Conservation (phyloP, 2,329 filamentous ascomycete species). For the Trichoderma sp. region DNA sequence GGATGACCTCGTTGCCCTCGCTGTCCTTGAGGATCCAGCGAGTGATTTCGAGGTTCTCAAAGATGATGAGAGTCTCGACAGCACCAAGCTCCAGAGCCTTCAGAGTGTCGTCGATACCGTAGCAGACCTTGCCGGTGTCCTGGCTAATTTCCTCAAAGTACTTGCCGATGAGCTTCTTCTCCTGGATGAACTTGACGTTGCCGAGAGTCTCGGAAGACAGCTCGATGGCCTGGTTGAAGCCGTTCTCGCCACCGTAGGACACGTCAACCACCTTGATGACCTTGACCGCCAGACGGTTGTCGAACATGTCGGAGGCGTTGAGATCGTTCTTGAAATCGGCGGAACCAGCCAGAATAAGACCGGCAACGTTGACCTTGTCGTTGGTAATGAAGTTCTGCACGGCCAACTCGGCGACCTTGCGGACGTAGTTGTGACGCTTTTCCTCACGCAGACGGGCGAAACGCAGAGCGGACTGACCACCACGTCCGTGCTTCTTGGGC, state of each 20-base stretch:
- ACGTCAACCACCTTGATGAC: conserved; percentile 99
- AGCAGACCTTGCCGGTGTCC: conserved; percentile 95
- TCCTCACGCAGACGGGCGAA: conserved; percentile 99
- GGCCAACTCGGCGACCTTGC: conserved; percentile 95
- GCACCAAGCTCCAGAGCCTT: conserved; percentile 96
- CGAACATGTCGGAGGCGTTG: conserved; percentile 96
- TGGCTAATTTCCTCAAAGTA: conserved; percentile 99
- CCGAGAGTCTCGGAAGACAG: conserved; percentile 90
- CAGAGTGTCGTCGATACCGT: conserved; percentile 95
- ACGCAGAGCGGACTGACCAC: conserved; percentile 99
- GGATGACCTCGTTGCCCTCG: conserved; percentile 68
- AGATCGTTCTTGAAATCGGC: conserved; percentile 99
- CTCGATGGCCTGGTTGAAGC: conserved; percentile 99
- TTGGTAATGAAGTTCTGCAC: conserved; percentile 99
- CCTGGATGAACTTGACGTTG: conserved; percentile 99
- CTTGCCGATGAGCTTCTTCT: conserved; percentile 99
- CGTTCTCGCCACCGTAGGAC: conserved; percentile 98
- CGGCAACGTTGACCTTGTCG: conserved; percentile 97
- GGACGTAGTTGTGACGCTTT: conserved; percentile 99
- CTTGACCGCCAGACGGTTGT: conserved; percentile 85
- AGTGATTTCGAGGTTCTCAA: conserved; percentile 93
- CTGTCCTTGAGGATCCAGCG: conserved; percentile 87
- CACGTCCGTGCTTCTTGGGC: conserved; percentile 99
- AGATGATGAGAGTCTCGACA: conserved; percentile 91
- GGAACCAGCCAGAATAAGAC: conserved; percentile 91